Conservation (phyloP, 2,329 filamentous ascomycete genomes). For the Huntiella omanensis region DNA sequence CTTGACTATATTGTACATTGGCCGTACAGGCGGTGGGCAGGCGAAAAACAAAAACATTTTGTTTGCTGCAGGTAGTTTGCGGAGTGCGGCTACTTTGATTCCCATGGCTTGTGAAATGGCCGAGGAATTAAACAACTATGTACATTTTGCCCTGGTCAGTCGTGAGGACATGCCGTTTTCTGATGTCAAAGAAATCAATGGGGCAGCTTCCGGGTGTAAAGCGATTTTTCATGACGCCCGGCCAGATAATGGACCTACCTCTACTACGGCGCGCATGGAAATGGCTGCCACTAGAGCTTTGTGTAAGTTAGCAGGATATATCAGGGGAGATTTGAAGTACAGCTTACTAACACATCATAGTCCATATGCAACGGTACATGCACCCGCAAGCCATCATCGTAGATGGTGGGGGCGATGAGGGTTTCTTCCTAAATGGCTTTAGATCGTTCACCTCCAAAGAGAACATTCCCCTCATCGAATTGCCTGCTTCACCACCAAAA, state of each 20-base stretch:
- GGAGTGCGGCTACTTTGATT: slow-evolving; percentile 52
- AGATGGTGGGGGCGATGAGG: slow-evolving; percentile 52
- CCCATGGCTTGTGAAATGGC: slow-evolving; percentile 83
- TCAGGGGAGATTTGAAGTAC: neutral
- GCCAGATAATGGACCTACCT: slow-evolving; percentile 51
- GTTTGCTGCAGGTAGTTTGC: slow-evolving; percentile 58
- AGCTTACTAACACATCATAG: slow-evolving; percentile 17
- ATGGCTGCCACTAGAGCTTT: slow-evolving; percentile 45
- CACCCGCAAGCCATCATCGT: slow-evolving; percentile 60
- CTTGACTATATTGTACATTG: slow-evolving; percentile 39
- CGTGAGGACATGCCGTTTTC: slow-evolving; percentile 49
- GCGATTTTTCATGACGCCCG: slow-evolving; percentile 54
- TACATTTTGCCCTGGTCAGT: slow-evolving; percentile 69
- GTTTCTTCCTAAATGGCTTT: slow-evolving; percentile 44
- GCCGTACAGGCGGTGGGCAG: slow-evolving; percentile 31
- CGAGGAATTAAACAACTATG: slow-evolving; percentile 43
- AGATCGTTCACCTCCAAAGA: slow-evolving; percentile 32
- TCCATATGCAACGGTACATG: slow-evolving; percentile 53
- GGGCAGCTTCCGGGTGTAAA: slow-evolving; percentile 51
- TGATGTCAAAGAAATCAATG: slow-evolving; percentile 58
- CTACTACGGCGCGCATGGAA: slow-evolving; percentile 51
- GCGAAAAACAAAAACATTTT: slow-evolving; percentile 50
- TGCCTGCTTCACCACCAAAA: slow-evolving; percentile 45
- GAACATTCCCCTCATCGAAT: slow-evolving; percentile 49
- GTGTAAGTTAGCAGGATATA: slow-evolving; percentile 22